phyloP scores from a whole-genome alignment of 495 filamentous ascomycete species.

The Aspergillus biplanus region DNA sequence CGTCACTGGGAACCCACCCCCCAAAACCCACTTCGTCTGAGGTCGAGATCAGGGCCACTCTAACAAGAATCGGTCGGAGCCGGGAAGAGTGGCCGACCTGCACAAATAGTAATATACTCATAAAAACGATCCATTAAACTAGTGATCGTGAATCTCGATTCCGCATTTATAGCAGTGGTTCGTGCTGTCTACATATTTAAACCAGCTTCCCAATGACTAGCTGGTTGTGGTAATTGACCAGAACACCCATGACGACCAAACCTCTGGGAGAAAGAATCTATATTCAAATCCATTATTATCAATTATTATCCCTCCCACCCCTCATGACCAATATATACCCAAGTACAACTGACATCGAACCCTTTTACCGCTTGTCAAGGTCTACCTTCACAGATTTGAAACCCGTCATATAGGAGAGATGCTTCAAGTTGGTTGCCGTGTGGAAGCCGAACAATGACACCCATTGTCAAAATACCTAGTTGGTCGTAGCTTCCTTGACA shows the following conservation, averaged over 20 bases:
- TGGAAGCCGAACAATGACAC: no score
- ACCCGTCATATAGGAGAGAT: neutral
- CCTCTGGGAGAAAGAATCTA: neutral
- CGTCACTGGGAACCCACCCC: conserved; percentile 22
- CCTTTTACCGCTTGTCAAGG: neutral
- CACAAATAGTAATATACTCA: neutral
- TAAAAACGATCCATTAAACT: no score
- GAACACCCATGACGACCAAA: conserved; percentile 5
- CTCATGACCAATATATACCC: no score
- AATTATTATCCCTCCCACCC: no score
- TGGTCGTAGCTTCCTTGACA: no score
- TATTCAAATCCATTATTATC: no score
- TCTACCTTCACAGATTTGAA: neutral
- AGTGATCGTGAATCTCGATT: neutral
- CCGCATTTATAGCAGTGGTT: conserved; percentile 1
- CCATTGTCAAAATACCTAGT: no score
- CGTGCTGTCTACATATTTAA: neutral
- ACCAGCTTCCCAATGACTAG: conserved; percentile 1
- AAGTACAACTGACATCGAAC: no score
- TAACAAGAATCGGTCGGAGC: conserved; percentile 14
- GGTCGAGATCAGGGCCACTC: conserved; percentile 18
- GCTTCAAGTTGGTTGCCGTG: neutral
- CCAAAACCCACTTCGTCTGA: conserved; percentile 21
- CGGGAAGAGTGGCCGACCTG: conserved; percentile 4
- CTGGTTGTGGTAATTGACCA: conserved; percentile 22